Evolutionary conservation across 2,329 filamentous ascomycete species (phyloP), one percentile per base, ranked within the genome.

Genomic region (Fusarium sp.): DNA sequence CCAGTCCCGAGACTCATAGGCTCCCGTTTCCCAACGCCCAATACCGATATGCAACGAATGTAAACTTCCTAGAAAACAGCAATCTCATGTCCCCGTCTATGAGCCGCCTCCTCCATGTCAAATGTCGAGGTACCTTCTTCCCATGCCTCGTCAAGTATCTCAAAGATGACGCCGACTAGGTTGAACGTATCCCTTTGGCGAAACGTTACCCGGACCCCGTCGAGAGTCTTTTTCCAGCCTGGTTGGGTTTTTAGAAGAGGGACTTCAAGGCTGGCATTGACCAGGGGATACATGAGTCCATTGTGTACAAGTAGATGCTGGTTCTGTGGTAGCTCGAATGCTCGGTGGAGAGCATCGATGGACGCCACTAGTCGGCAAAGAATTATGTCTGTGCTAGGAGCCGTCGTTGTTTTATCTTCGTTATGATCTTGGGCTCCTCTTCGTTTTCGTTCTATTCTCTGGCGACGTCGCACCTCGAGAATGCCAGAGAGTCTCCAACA

Each of bases 401-500:
- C 50, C 2, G 40, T 28, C 0, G 50, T 48, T 2, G 40, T 8
- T 0, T 6, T 13, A 0, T 47, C 30, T 0, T 58, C 34, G 3
- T 27, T 47, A 3, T 16, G 18, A 2, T 15, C 36, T 0, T n/a
- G 46, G 0, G 71, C 47, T 1, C 61, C 70, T 27, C 59, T 54
- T 15, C 51, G 58, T 0, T 60, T 66, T 1, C 60, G 62, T 2
- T 60, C 50, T 44, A 75, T 27, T 8, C 73, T 62, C 4, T n/a
- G 48, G 10, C 73, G 71, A 10, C 73, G 66, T 2, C 73, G 66
- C 1, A 75, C 41, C 13, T 75, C 71, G 1, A 75, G 58, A 3
- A 75, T 72, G 1, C 64, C 73, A 1, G 73, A 61, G 2, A 73
- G 39, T 6, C 66, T 48, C 73, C 73, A 75, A 27, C 71, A 69